Base-by-base conservation (phyloP, 139 green algal species). In the Chlorella sp. region DNA sequence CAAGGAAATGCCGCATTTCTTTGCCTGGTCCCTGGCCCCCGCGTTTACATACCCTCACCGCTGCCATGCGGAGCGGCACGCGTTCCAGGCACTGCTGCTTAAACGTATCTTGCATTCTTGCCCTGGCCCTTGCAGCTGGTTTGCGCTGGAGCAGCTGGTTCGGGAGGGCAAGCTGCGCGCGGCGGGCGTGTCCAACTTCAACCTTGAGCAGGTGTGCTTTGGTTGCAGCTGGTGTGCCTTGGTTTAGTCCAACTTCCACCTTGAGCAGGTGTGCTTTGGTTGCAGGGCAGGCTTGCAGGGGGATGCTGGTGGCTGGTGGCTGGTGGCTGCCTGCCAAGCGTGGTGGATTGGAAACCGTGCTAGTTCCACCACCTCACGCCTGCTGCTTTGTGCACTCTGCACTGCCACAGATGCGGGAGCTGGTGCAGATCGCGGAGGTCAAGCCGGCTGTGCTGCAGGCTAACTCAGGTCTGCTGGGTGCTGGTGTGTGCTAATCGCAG, bases 181-280 rank as follows among this genome's bases (percentile, higher is more conserved):
- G n/a, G 93, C 95, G n/a, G 94, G 94, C 26, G 92, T 97, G 16
- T 94, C 87, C 86, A 98, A 98, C 86, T 98, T 98, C 86, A 81
- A 90, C 30, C 22, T 93, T 3, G 43, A 81, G 13, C 80, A 60
- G 51, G 51, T 60, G 51, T 24, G 51, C n/a, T n/a, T n/a, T n/a
- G n/a, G n/a, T n/a, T n/a, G n/a, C n/a, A n/a, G n/a, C n/a, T n/a
- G n/a, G n/a, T n/a, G n/a, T n/a, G n/a, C n/a, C n/a, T n/a, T n/a
- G n/a, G n/a, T n/a, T n/a, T n/a, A n/a, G 16, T 94, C 87, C 86
- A 98, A 98, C 86, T 98, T 98, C 86, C 79, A 90, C 30, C 22
- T 93, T 3, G 43, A 81, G 13, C 80, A 60, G 51, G 51, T 60
- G 51, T 24, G 51, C n/a, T n/a, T n/a, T n/a, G n/a, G n/a, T n/a